Evolutionary conservation across 345 rosid species (phyloP).

Genomic region (Murraya koenigii): DNA sequence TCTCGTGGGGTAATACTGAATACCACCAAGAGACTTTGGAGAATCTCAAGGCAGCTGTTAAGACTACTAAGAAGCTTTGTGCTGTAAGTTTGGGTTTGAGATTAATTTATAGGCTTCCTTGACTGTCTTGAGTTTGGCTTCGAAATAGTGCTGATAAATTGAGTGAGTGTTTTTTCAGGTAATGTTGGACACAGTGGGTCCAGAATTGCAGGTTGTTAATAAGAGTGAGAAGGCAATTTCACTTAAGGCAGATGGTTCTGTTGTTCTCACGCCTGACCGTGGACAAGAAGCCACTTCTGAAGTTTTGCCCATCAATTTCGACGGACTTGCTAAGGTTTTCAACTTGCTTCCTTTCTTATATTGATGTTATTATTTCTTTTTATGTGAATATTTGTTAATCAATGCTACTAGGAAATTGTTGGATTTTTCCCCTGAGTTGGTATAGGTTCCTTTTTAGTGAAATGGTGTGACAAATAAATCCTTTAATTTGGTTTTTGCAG

Average conservation of each 20-base stretch:
- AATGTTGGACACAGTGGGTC: slow-evolving; percentile 94
- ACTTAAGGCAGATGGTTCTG: slow-evolving; percentile 68
- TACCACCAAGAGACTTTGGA: slow-evolving; percentile 89
- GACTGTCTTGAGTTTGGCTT: background rate
- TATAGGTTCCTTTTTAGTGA: background rate
- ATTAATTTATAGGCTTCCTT: background rate
- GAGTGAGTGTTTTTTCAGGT: slow-evolving; percentile 42
- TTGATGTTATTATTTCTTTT: background rate
- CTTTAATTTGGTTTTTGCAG: slow-evolving; percentile 44
- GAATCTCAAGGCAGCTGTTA: slow-evolving; percentile 73
- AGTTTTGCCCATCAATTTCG: slow-evolving; percentile 86
- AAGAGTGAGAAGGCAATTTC: slow-evolving; percentile 69
- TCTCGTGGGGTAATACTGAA: slow-evolving; percentile 77
- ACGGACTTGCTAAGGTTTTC: slow-evolving; percentile 82
- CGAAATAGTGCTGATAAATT: background rate
- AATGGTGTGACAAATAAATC: background rate
- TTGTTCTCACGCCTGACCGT: slow-evolving; percentile 73
- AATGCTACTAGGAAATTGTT: background rate
- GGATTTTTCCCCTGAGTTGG: background rate
- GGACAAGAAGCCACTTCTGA: slow-evolving; percentile 81
- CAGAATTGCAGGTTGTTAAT: slow-evolving; percentile 91
- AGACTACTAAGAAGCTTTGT: slow-evolving; percentile 82
- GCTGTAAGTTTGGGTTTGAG: slow-evolving; percentile 45
- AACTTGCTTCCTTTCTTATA: background rate
- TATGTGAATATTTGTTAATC: background rate